A percentile compares a stretch with the other conserved stretches of the same genome.
Evolutionary conservation across 768 basidiomycete genomes (phyloP).

Genomic region (Favolaschia claudopus): DNA sequence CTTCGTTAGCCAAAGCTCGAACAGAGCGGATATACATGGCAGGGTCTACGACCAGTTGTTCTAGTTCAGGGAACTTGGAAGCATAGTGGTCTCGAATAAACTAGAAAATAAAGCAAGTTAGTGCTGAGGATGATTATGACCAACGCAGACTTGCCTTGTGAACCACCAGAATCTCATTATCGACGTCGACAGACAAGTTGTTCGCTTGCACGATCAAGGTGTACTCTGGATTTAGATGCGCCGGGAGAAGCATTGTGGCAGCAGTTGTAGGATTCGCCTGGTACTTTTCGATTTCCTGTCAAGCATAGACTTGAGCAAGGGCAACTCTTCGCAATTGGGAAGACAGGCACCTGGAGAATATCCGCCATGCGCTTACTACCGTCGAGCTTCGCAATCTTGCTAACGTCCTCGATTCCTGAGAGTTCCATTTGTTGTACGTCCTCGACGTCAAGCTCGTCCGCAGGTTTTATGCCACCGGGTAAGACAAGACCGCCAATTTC

Average conservation of each 20-base stretch:
- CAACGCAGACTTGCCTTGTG: conserved; percentile 73
- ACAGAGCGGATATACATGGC: conserved; percentile 93
- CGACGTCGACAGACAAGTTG: conserved; percentile 96
- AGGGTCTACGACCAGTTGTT: conserved; percentile 92
- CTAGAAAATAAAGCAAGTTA: conserved; percentile 46
- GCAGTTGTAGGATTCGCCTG: conserved; percentile 79
- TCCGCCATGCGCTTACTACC: conserved; percentile 90
- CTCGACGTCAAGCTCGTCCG: conserved; percentile 94
- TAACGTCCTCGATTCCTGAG: conserved; percentile 82
- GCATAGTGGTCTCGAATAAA: conserved; percentile 99
- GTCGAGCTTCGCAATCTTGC: conserved; percentile 87
- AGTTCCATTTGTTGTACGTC: conserved; percentile 97
- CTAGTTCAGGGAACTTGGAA: conserved; percentile 94
- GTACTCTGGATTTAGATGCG: conserved; percentile 95
- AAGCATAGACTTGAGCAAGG: no score
- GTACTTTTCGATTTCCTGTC: conserved; percentile 90
- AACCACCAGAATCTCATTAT: conserved; percentile 96
- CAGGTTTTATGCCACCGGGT: conserved; percentile 89
- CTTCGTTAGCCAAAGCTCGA: conserved; percentile 83
- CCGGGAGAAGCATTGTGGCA: conserved; percentile 79
- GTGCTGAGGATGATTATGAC: conserved; percentile 16
- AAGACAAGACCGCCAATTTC: conserved; percentile 69
- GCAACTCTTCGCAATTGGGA: no score
- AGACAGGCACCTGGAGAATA: conserved; percentile 70
- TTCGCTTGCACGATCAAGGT: conserved; percentile 96